A percentile compares a stretch with the other conserved stretches of the same genome.
phyloP scores from a whole-genome alignment of 2,329 filamentous ascomycete species.

The Claviceps humidiphila region DNA sequence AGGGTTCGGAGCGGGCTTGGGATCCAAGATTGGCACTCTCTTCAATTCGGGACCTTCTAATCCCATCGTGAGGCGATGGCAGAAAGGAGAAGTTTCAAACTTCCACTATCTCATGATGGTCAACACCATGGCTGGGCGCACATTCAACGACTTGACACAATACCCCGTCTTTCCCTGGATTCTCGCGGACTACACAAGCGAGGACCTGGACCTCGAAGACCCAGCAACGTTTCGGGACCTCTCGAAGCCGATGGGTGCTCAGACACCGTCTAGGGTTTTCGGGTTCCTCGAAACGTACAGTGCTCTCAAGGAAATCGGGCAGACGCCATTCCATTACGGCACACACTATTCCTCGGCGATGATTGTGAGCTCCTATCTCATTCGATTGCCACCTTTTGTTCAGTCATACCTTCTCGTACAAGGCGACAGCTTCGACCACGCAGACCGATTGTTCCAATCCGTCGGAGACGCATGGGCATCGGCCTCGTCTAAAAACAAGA shows the following conservation, averaged over 20 bases:
- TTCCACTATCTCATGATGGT: conserved; percentile 98
- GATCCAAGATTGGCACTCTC: conserved; percentile 81
- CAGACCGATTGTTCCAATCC: conserved; percentile 89
- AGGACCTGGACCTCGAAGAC: conserved; percentile 76
- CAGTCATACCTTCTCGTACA: conserved; percentile 90
- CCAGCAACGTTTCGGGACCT: conserved; percentile 80
- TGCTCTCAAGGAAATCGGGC: conserved; percentile 81
- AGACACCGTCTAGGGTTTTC: conserved; percentile 59
- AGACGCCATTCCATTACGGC: conserved; percentile 90
- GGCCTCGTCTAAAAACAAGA: conserved; percentile 78
- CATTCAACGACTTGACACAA: conserved; percentile 95
- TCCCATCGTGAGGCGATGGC: conserved; percentile 78
- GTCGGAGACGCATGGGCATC: conserved; percentile 85
- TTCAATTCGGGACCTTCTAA: conserved; percentile 76
- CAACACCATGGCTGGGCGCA: conserved; percentile 92
- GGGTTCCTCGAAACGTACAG: conserved; percentile 77
- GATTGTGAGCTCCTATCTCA: conserved; percentile 95
- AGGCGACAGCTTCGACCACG: conserved; percentile 92
- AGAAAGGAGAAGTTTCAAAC: conserved; percentile 90
- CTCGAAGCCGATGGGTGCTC: conserved; percentile 92
- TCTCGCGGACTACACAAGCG: conserved; percentile 86
- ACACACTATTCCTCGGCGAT: conserved; percentile 98
- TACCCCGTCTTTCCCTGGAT: conserved; percentile 99
- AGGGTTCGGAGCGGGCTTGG: conserved; percentile 63
- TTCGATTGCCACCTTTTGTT: conserved; percentile 88